phyloP scores from a whole-genome alignment of 768 basidiomycete genomes.

The Podaxis mareebaensis region DNA sequence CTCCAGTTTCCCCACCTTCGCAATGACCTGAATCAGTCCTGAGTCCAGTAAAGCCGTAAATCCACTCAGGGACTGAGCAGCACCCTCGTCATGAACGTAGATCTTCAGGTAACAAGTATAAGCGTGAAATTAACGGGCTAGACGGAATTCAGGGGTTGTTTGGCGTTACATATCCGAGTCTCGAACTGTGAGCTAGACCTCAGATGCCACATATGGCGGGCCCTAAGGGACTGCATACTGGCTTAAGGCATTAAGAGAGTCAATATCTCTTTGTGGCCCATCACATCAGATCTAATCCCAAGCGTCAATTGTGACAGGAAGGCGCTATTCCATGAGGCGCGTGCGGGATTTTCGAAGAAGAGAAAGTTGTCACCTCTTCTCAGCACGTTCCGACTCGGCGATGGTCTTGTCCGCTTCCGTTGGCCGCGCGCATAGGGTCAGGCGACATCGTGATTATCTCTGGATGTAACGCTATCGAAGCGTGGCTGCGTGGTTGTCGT shows the following conservation, averaged over 20 bases:
- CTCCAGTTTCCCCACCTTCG: neutral
- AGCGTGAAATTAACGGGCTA: neutral
- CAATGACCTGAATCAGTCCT: neutral
- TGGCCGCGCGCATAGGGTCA: neutral
- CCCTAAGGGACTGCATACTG: neutral
- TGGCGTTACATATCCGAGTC: neutral
- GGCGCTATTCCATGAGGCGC: neutral
- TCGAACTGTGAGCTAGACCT: neutral
- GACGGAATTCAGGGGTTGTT: neutral
- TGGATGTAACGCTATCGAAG: neutral
- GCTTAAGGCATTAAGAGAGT: neutral
- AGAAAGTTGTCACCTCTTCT: neutral
- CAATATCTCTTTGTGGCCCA: neutral
- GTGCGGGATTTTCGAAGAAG: neutral
- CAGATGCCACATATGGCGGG: neutral
- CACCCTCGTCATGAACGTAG: neutral
- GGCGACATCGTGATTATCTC: neutral
- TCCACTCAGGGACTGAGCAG: too few relatives aligned
- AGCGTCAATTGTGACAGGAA: neutral
- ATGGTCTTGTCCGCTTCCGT: neutral
- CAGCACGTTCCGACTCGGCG: conserved; percentile 1
- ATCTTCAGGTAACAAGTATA: neutral
- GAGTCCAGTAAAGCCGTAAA: too few relatives aligned
- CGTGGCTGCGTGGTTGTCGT: neutral
- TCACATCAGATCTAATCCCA: neutral